Evolutionary conservation across 345 rosid species (phyloP).

Genomic region (Dovyalis caffra): DNA sequence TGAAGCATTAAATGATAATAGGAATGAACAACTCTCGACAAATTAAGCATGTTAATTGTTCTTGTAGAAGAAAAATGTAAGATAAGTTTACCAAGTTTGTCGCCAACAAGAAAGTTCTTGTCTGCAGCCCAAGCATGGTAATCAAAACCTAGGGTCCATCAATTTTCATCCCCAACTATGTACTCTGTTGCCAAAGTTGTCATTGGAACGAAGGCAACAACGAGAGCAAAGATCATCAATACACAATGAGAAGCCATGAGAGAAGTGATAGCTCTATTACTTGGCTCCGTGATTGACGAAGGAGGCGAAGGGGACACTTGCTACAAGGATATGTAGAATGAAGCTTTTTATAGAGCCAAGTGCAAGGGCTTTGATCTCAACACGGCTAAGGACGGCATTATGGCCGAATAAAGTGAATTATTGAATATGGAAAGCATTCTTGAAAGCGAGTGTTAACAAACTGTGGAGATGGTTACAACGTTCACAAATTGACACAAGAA

Average conservation of each 20-base stretch:
- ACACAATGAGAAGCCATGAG: conserved; percentile 23
- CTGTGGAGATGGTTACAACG: background rate
- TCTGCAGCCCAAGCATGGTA: conserved; percentile 30
- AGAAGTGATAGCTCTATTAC: too few relatives aligned
- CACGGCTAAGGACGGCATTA: conserved; percentile 10
- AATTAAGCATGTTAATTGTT: background rate
- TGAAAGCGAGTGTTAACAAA: background rate
- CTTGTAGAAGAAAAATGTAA: background rate
- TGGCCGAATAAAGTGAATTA: background rate
- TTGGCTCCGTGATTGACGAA: too few relatives aligned
- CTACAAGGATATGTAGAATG: too few relatives aligned
- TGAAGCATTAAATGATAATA: too few relatives aligned
- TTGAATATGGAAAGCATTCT: background rate
- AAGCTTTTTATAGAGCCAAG: background rate
- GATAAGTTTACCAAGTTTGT: conserved; percentile 26
- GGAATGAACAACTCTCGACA: too few relatives aligned
- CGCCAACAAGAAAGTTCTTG: conserved; percentile 33
- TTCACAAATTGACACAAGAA: background rate
- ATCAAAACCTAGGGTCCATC: conserved; percentile 36
- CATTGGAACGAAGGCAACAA: conserved; percentile 18
- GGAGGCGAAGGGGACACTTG: background rate
- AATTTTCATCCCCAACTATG: conserved; percentile 33
- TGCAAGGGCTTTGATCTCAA: background rate
- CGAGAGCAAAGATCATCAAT: conserved; percentile 2
- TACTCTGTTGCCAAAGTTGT: conserved; percentile 21